Evolutionary conservation across 345 rosid species (phyloP), one percentile per base, ranked within the genome.

Genomic region (Moricandia arvensis): DNA sequence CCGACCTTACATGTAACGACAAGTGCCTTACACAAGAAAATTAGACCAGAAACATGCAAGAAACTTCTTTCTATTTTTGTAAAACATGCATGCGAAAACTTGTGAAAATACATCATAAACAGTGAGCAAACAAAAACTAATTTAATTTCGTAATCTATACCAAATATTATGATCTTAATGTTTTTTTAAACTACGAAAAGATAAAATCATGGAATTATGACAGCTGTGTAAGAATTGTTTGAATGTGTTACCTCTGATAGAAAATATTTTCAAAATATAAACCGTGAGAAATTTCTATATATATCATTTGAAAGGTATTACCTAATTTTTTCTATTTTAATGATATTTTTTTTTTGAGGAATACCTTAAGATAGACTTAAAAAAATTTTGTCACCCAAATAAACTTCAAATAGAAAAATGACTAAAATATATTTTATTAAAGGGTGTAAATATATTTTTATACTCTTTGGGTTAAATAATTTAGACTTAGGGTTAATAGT

Each of bases 1-100:
- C 66, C 59, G 10, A 35, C 75, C 54, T 77, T 45, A 16, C 34
- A 12, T 70, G 37, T 54, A 53, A 45, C 34, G 54, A 26, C 47
- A 38, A 60, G 10, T 26, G 34, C 10, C 30, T 27, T 11, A 24
- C 4, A 4, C 7, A 12, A 55, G 4, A 7, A n/a, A 63, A 21
- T 21, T 21, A 54, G 30, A 26, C 10, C 11, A 24, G 16, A 26
- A 15, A 16, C 24, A 74, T 17, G 15, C 45, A 51, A 51, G 6
- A 49, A 21, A 21, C 24, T 21, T 21, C 24, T 21, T 21, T n/a
- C n/a, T n/a, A n/a, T n/a, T n/a, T 21, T 21, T 21, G 24, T 21
- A 21, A 21, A 21, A 21, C 24, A 21, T 21, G 24, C 49, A 43
- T 43, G 49, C 49, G 4, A 43, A 45, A 45, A n/a, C 6, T 45